A percentile compares a stretch with the other conserved stretches of the same genome.
Evolutionary conservation across 1,139 yeast species (phyloP).

Genomic region (Fermentozyma sake): DNA sequence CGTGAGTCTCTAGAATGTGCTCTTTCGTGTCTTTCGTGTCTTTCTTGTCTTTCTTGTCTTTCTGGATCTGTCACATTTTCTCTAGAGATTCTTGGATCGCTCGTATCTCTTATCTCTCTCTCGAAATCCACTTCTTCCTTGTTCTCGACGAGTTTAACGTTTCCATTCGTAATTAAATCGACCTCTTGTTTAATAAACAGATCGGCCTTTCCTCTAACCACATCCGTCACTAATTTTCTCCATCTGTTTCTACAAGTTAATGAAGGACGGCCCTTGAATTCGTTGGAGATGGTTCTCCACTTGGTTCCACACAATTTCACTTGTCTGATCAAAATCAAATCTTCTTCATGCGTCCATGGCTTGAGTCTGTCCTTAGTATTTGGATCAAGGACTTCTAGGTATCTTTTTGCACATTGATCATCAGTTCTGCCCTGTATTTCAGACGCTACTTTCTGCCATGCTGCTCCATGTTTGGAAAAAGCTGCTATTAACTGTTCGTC

Average conservation of each 20-base stretch:
- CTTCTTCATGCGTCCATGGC: conserved; percentile 81
- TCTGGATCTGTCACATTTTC: neutral
- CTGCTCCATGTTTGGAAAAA: conserved; percentile 64
- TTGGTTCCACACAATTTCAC: conserved; percentile 79
- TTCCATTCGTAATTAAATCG: conserved; percentile 26
- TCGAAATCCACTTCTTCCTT: too few relatives aligned
- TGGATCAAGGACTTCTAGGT: conserved; percentile 86
- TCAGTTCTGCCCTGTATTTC: conserved; percentile 83
- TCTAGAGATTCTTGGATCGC: neutral
- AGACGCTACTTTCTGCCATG: conserved; percentile 81
- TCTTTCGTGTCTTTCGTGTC: neutral
- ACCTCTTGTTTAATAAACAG: conserved; percentile 32
- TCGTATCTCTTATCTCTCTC: too few relatives aligned
- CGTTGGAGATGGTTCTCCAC: conserved; percentile 78
- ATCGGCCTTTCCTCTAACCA: conserved; percentile 58
- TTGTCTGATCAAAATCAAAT: conserved; percentile 56
- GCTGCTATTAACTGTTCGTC: conserved; percentile 65
- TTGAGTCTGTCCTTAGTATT: conserved; percentile 69
- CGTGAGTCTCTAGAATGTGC: neutral
- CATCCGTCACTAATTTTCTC: conserved; percentile 79
- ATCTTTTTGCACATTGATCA: conserved; percentile 92
- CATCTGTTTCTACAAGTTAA: conserved; percentile 89
- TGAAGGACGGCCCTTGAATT: conserved; percentile 77
- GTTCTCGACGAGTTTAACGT: conserved; percentile 8
- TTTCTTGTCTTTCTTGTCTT: neutral